phyloP scores from a whole-genome alignment of 805 yeast genomes.

The Priceomyces fermenticarens region DNA sequence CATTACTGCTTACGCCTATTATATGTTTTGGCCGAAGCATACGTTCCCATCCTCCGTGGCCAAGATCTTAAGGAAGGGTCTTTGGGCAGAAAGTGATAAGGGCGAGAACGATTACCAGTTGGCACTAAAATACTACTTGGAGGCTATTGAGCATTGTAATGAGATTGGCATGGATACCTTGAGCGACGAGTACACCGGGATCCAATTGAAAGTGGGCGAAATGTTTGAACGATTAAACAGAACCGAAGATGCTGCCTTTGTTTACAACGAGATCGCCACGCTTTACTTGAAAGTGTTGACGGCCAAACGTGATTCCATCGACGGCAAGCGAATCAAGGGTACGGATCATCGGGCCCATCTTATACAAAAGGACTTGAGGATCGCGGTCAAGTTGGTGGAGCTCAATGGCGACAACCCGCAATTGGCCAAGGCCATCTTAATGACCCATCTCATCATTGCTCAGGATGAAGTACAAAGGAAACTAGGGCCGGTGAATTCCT shows the following conservation, averaged over 20 bases:
- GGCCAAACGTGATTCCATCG: constrained; percentile 26
- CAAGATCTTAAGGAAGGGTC: constrained; percentile 63
- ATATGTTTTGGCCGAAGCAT: constrained; percentile 62
- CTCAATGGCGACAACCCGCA: constrained; percentile 45
- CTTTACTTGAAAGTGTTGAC: constrained; percentile 54
- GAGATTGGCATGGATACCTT: constrained; percentile 52
- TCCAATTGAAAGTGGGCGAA: constrained; percentile 82
- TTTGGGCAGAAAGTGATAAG: constrained; percentile 80
- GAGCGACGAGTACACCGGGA: constrained; percentile 83
- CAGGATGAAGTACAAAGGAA: constrained; percentile 57
- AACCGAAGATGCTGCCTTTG: constrained; percentile 59
- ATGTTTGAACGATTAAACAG: constrained; percentile 72
- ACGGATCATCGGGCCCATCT: constrained; percentile 48
- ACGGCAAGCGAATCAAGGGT: constrained; percentile 18
- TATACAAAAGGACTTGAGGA: constrained; percentile 67
- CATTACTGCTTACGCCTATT: constrained; percentile 27
- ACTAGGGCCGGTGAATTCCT: constrained; percentile 20
- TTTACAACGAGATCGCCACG: constrained; percentile 66
- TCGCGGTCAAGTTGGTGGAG: constrained; percentile 66
- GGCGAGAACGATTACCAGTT: constrained; percentile 58
- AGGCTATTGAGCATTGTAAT: constrained; percentile 66
- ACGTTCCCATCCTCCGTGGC: constrained; percentile 72
- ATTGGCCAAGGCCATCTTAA: constrained; percentile 52
- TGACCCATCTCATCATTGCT: constrained; percentile 63
- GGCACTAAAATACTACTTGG: constrained; percentile 71